Evolutionary conservation across 1,284 basidiomycete genomes (phyloP), one percentile per base, ranked within the genome.

Genomic region (Moesziomyces antarcticus): DNA sequence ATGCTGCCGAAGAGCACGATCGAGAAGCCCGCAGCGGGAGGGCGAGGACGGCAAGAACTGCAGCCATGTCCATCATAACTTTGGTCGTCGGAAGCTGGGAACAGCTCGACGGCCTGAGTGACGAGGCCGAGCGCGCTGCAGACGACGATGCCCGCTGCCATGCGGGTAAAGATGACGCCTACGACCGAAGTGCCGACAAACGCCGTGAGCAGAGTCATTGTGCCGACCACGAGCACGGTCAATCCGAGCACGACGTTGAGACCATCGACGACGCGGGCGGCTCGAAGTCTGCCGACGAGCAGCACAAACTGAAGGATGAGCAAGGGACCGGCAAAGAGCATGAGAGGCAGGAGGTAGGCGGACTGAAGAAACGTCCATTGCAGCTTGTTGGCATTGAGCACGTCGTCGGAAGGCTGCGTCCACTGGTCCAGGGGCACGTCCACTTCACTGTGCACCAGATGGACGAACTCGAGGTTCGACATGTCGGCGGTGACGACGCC

Each of bases 401-500:
- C 20, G 43, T 53, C 22, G 24, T 55, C 51, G 3, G 63, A 44
- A 1, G 56, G 52, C 2, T 54, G 22, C 9, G 51, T 50, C 21
- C 35, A 21, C 22, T 7, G 4, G 16, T 45, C n/a, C 3, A 18
- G 1, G 2, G 56, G 63, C 0, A 55, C 51, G 5, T 52, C 14
- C 1, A 44, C n/a, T 11, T 43, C 16, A 30, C 47, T 48, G 6
- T 46, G 35, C 20, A 59, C 50, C 1, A 65, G 44, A 18, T 55
- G 63, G n/a, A 65, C 30, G 49, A 65, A 65, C 30, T 65, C 63
- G 21, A 65, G 56, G 27, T 65, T 65, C 42, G 47, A 65, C 55
- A 54, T 46, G 48, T 65, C 56, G 42, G 56, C 63, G 4, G 51
- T 58, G 35, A 58, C 40, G 37, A 65, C 35, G n/a, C 48, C 56